A percentile compares a stretch with the other conserved stretches of the same genome.
phyloP scores from a whole-genome alignment of 148 eudicot genomes.

The Rhododendron mucronatum region DNA sequence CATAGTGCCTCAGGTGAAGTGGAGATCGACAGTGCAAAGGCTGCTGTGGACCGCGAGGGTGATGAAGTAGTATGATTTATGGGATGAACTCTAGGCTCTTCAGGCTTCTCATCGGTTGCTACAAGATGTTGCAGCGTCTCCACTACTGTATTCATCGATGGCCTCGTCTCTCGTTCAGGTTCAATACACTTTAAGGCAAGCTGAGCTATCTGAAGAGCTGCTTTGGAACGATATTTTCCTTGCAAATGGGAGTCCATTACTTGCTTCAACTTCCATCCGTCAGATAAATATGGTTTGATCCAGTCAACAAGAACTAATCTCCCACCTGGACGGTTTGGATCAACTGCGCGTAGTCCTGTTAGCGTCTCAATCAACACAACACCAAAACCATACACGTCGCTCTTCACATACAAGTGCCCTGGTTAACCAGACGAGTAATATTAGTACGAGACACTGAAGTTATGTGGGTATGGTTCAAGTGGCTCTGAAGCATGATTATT shows the following conservation, averaged over 20 bases:
- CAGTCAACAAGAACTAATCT: conserved; percentile 48
- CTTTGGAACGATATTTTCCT: conserved; percentile 63
- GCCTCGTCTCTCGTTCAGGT: conserved; percentile 47
- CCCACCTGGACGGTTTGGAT: conserved; percentile 47
- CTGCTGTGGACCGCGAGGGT: background rate
- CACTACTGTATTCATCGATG: conserved; percentile 72
- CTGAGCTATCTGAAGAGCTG: conserved; percentile 52
- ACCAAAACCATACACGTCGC: conserved; percentile 81
- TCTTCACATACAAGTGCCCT: conserved; percentile 81
- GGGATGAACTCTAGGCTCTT: conserved; percentile 29
- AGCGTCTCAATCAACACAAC: conserved; percentile 68
- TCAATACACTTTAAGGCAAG: conserved; percentile 58
- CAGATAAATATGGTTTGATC: conserved; percentile 59
- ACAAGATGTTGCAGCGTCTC: conserved; percentile 38
- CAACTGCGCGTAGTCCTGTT: conserved; percentile 59
- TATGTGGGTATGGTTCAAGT: background rate
- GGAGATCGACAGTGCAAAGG: conserved; percentile 28
- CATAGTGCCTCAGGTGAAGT: conserved; percentile 20
- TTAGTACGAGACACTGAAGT: background rate
- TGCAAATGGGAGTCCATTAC: conserved; percentile 63
- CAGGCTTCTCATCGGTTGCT: conserved; percentile 36
- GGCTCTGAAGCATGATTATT: background rate
- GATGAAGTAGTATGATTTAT: conserved; percentile 9
- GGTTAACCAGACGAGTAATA: conserved; percentile 12
- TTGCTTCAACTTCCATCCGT: conserved; percentile 50